Conservation (phyloP, 768 basidiomycete species). For the Multifurca ochricompacta region DNA sequence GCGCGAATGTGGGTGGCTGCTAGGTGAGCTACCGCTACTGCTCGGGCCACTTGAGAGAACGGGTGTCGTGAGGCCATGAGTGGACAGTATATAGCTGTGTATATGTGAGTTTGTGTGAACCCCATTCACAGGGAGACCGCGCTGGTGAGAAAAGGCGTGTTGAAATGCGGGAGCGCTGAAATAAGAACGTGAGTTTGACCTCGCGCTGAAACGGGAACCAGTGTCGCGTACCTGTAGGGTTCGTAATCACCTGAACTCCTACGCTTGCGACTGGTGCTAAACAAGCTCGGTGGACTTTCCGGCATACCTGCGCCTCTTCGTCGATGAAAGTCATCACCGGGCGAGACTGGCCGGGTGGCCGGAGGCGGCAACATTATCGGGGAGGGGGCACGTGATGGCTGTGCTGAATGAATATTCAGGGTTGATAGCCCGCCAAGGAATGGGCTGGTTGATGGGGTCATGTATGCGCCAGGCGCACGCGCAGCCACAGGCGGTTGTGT, state of each 20-base stretch:
- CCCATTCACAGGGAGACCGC: constrained; percentile 19
- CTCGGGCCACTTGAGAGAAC: constrained; percentile 59
- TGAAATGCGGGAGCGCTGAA: constrained; percentile 27
- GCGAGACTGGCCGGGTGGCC: constrained; percentile 32
- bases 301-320: constrained; percentile 27
- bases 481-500: constrained; percentile 12
- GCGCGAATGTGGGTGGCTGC: constrained; percentile 45
- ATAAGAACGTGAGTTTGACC: constrained; percentile 12
- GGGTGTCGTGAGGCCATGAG: constrained; percentile 41
- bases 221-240: constrained; percentile 14
- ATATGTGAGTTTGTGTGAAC: constrained; percentile 21
- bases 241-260: constrained; percentile 27
- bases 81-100: constrained; percentile 24
- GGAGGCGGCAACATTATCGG: constrained; percentile 58
- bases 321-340: constrained; percentile 27
- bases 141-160: constrained; percentile 26
- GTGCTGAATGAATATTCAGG: constrained; percentile 64
- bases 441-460: constrained; percentile 68
- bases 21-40: constrained; percentile 57
- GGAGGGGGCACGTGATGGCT: constrained; percentile 63
- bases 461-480: constrained; percentile 26
- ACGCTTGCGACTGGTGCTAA: constrained; percentile 23
- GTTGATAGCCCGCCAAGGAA: constrained; percentile 74
- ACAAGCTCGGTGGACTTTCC: constrained; percentile 32
- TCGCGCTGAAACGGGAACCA: constrained; percentile 22